These are phyloP conservation scores for Proliferodiscus dingleyae DNA, from an alignment of 2,329 filamentous ascomycete genomes.

Conservation along the genomic window DNA sequence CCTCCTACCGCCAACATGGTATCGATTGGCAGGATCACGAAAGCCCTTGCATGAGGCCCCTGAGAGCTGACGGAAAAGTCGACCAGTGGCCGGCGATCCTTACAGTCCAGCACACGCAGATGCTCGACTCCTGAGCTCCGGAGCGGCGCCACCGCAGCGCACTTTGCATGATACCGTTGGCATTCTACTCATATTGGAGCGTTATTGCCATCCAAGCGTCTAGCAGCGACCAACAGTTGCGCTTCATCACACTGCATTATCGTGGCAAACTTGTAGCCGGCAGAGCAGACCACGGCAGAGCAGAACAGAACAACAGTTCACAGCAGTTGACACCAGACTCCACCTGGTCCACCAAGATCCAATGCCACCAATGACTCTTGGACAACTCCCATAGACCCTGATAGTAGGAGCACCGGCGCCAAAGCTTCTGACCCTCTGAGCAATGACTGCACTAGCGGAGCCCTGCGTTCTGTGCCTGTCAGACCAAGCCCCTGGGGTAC, in stretches of 20 bases:
- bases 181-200: background rate
- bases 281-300: background rate
- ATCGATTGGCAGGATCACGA: background rate
- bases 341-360: background rate
- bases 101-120: background rate
- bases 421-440: background rate
- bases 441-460: background rate
- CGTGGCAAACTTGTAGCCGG: background rate
- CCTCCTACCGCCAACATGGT: background rate
- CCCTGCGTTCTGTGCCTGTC: background rate
- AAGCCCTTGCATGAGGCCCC: background rate
- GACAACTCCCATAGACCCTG: background rate
- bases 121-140: background rate
- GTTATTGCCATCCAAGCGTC: background rate
- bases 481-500: background rate
- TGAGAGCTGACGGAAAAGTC: background rate
- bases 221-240: background rate
- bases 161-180: background rate
- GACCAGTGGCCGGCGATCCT: background rate
- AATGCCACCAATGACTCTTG: background rate
- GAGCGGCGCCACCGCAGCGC: background rate
- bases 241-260: conserved; percentile 2
- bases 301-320: no score
- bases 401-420: background rate
- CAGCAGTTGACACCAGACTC: no score